Evolutionary conservation across 148 eudicot species (phyloP).

Genomic region (Mesembryanthemum crystallinum): DNA sequence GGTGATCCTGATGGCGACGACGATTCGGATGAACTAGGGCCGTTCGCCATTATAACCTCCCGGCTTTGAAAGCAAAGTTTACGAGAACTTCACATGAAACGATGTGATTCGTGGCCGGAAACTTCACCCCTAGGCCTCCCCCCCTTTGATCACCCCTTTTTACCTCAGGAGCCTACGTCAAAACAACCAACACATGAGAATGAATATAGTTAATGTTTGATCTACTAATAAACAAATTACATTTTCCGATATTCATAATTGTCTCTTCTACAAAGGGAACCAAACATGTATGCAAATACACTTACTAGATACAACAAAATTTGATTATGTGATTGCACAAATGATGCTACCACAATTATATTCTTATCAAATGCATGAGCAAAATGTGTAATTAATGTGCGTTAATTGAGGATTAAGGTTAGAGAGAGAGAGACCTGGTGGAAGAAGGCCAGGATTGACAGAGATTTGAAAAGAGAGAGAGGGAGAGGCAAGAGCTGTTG

Average conservation of each 20-base stretch:
- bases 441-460: conserved; percentile 27
- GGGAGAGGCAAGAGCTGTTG: conserved; percentile 27
- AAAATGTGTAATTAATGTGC: background rate
- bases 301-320: too few species aligned
- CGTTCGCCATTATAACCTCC: conserved; percentile 23
- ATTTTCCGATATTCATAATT: too few species aligned
- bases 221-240: too few species aligned
- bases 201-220: too few species aligned
- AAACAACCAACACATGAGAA: too few species aligned
- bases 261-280: too few species aligned
- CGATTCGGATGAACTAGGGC: background rate
- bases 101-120: background rate
- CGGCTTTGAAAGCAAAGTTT: background rate
- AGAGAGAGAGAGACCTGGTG: conserved; percentile 24
- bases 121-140: conserved; percentile 26
- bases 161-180: conserved; percentile 14
- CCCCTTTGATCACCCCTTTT: conserved; percentile 25
- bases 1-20: conserved; percentile 19
- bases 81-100: conserved; percentile 16
- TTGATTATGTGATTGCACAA: too few species aligned
- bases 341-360: background rate
- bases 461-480: conserved; percentile 22
- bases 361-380: background rate
- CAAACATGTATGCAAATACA: too few species aligned
- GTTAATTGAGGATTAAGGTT: too few species aligned